These are phyloP conservation scores for Cucurbita moschata DNA, from an alignment of 306 rosid species.

Conservation along the genomic window DNA sequence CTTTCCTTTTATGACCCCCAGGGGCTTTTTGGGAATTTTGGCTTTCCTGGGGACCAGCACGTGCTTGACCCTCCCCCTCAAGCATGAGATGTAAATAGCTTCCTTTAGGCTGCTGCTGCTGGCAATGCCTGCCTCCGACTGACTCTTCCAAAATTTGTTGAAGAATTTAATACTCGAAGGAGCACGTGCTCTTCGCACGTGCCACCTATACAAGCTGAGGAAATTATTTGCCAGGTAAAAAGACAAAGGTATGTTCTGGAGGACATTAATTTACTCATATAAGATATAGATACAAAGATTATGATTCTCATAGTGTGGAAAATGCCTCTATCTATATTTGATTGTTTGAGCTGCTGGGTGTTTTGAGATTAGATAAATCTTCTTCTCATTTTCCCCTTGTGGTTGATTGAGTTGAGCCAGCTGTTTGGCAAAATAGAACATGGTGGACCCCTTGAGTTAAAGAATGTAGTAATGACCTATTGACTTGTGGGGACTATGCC, in stretches of 20 bases:
- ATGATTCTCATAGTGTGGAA: not conserved
- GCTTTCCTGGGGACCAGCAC: slow-evolving; percentile 33
- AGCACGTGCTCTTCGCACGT: slow-evolving; percentile 18
- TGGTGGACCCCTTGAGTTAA: slow-evolving; percentile 21
- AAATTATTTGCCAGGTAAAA: not conserved
- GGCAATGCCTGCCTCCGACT: not conserved
- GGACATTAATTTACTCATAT: not conserved
- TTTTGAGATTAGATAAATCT: not conserved
- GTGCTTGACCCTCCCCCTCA: slow-evolving; percentile 26
- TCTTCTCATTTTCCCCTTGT: not conserved
- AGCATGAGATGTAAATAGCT: slow-evolving; percentile 16
- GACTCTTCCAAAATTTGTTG: slow-evolving; percentile 15
- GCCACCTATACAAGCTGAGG: slow-evolving; percentile 3
- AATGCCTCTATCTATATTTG: not conserved
- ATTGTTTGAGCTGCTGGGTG: slow-evolving; percentile 18
- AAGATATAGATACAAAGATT: not conserved
- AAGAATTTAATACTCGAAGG: slow-evolving; percentile 14
- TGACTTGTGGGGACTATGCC: slow-evolving; percentile 29
- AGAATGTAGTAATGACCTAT: slow-evolving; percentile 11
- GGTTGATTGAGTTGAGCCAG: slow-evolving; percentile 19
- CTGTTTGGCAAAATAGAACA: slow-evolving; percentile 37
- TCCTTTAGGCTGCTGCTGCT: slow-evolving; percentile 3
- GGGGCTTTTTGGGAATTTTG: slow-evolving; percentile 67
- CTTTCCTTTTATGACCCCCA: slow-evolving; percentile 21
- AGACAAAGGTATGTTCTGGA: not conserved